Base-by-base conservation (phyloP, 371 early-diverging fungal genomes). In the Saksenaea oblongispora region DNA sequence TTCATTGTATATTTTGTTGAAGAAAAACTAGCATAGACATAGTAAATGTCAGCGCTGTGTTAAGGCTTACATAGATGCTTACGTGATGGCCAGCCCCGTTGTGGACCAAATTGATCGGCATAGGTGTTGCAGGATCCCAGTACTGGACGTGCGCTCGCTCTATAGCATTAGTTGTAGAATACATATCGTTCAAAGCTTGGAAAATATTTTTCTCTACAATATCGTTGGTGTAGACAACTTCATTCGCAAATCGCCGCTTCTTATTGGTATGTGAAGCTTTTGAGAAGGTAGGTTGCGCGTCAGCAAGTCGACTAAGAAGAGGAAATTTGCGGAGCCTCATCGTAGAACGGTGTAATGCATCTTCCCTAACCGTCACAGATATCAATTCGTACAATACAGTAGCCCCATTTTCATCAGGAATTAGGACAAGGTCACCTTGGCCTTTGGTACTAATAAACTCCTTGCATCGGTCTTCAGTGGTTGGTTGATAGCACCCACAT, bases 1-100 rank as follows among this genome's bases (percentile, higher is more conserved):
- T 15, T 58, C 35, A 57, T 24, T 3, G 22, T 31, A 56, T 28
- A 58, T 55, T 10, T 41, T 39, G 34, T 39, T 66, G 22, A 47
- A 47, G 53, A 62, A 57, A 34, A 18, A 66, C 37, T 58, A 61
- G 8, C 41, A 17, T 15, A 11, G 4, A 44, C 18, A 22, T 18
- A 51, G 31, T 5, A 22, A 42, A 18, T 15, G 17, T 13, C 15
- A 34, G 15, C 35, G 18, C 31, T 17, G 1, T 34, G 8, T 47
- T 8, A n/a, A 54, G n/a, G 3, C n/a, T 5, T 26, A 63, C 11
- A 2, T n/a, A 27, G 34, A 27, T 5, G 35, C 57, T 53, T 66
- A 63, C 66, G 63, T 63, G 62, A 24, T 72, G 44, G 1, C 69
- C 73, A 17, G 73, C 44, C 1, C 73, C 73, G 58, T 59, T 61